Percentiles rank a stretch among this genome's conserved stretches.
Evolutionary conservation across 768 basidiomycete species (phyloP).

Genomic region (Mycena polygramma): DNA sequence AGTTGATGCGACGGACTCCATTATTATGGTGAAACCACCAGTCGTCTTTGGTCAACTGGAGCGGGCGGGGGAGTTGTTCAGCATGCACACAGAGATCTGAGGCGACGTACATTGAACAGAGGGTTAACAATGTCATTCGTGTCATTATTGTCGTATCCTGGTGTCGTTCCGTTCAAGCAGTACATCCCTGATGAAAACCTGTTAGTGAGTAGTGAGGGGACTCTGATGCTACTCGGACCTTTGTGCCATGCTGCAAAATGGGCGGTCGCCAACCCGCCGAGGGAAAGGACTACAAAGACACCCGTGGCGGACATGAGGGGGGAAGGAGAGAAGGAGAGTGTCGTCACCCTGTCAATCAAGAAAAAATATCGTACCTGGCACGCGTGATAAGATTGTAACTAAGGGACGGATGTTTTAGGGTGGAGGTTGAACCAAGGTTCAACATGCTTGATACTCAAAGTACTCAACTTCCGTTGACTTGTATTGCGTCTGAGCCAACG

Average conservation of each 20-base stretch:
- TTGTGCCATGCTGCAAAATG: constrained; percentile 50
- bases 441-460: too few species aligned
- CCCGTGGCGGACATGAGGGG: constrained; percentile 11
- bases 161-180: constrained; percentile 51
- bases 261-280: constrained; percentile 18
- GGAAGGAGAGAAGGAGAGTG: not conserved
- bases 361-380: too few species aligned
- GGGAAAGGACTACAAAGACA: constrained; percentile 5
- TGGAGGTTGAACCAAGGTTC: too few species aligned
- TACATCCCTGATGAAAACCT: constrained; percentile 46
- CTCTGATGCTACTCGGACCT: constrained; percentile 33
- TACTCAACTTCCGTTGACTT: too few species aligned
- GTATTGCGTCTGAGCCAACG: too few species aligned
- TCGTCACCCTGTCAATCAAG: too few species aligned
- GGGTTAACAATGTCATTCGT: constrained; percentile 50
- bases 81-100: not conserved
- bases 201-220: not conserved
- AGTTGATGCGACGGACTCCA: constrained; percentile 42
- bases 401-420: too few species aligned
- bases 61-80: not conserved
- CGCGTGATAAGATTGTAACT: too few species aligned
- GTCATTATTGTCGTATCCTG: constrained; percentile 47
- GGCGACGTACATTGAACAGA: constrained; percentile 47
- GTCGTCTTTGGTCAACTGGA: constrained; percentile 49
- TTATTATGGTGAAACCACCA: constrained; percentile 61